phyloP scores from a whole-genome alignment of 2,329 filamentous ascomycete genomes.

The Fusarium anguioides region DNA sequence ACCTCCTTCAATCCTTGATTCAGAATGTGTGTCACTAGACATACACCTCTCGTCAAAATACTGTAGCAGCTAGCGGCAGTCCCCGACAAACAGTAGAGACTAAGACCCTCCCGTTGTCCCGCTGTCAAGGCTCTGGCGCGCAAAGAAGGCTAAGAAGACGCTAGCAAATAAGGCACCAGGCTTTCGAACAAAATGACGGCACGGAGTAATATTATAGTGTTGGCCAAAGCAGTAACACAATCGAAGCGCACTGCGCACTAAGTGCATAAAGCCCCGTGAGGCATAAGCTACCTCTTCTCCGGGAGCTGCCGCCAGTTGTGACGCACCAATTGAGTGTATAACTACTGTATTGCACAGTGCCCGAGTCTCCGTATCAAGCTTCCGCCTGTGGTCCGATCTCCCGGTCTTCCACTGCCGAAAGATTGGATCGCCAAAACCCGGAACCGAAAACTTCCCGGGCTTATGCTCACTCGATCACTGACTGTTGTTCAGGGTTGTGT shows the following conservation, averaged over 20 bases:
- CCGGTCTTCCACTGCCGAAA: slow-evolving; percentile 10
- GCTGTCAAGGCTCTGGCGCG: slow-evolving; percentile 23
- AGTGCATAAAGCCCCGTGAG: slow-evolving; percentile 1
- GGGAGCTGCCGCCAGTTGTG: slow-evolving; percentile 14
- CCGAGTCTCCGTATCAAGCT: slow-evolving; percentile 3
- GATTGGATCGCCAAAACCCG: slow-evolving; percentile 10
- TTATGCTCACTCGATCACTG: neutral
- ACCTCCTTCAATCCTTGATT: neutral
- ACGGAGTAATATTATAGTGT: neutral
- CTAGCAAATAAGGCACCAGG: slow-evolving; percentile 30
- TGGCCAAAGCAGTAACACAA: slow-evolving; percentile 9
- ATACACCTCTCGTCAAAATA: slow-evolving; percentile 1
- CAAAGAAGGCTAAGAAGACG: slow-evolving; percentile 16
- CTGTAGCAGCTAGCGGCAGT: neutral
- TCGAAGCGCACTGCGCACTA: slow-evolving; percentile 10
- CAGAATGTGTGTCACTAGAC: neutral
- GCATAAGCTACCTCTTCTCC: neutral
- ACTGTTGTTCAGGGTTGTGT: slow-evolving; percentile 12
- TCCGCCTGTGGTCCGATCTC: slow-evolving; percentile 9
- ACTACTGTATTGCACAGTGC: neutral
- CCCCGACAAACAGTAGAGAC: slow-evolving; percentile 15
- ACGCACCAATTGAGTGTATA: slow-evolving; percentile 4
- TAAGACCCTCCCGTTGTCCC: slow-evolving; percentile 22
- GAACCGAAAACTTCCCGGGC: slow-evolving; percentile 7
- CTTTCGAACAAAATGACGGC: neutral